Base-by-base conservation (phyloP, 768 basidiomycete genomes). In the Tulasnella sp. region DNA sequence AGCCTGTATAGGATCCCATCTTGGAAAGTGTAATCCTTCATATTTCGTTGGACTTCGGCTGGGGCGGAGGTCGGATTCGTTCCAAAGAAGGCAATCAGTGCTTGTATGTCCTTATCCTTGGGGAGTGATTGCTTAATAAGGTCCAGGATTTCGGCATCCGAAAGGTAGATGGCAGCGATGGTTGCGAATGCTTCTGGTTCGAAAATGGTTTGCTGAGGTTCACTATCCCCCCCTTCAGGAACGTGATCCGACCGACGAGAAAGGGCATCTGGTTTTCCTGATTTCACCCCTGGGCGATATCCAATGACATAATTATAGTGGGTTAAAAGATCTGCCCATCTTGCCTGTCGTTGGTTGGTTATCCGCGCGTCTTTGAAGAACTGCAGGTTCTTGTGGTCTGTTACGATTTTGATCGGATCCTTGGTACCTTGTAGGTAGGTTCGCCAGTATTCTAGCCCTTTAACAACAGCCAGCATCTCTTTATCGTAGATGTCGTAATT, bases 291-390 rank as follows among this genome's bases (percentile, higher is more conserved):
- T 37, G 75, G 13, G 84, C 85, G 9, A 84, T 86, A 77, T 70
- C 80, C 80, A 85, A 79, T 55, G 26, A 29, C 35, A 61, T 85
- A 86, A 55, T 86, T 80, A 78, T 83, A 87, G 10, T 85, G 81
- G 0, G 84, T 79, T 0, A 89, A 81, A 16, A 83, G 80, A 0
- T 83, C 77, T 0, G 84, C 82, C 88, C 88, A 89, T 9, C 84
- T 77, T 0, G 85, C 86, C 82, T 89, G 87, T 15, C 85, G 73
- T 5, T 83, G 80, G 78, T 84, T 87, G 0, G 89, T 82, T 11
- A 85, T 39, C 16, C 40, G 20, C 0, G 70, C 37, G 9, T 37
- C 37, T 5, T 39, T 39, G 42, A 71, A 71, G 32, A 18, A 71
- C n/a, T 37, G 70, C 0, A 71, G 70, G 32, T 71, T 71, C 18